phyloP scores from a whole-genome alignment of 257 asterid genomes.

The Penstemon davidsonii region DNA sequence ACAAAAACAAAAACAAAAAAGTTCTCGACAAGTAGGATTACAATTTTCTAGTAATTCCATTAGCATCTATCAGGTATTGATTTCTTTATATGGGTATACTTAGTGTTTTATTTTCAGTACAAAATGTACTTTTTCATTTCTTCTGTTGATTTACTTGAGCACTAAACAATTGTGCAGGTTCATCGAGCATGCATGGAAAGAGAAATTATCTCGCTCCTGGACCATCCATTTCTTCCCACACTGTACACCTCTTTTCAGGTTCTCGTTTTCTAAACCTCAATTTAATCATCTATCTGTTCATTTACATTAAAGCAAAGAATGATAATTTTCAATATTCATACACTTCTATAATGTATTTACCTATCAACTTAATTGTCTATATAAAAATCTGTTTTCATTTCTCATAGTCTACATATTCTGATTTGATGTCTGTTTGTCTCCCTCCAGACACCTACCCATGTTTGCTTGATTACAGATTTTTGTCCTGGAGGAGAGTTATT shows the following conservation, averaged over 20 bases:
- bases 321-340: neutral
- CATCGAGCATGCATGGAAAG: slow-evolving; percentile 96
- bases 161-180: slow-evolving; percentile 57
- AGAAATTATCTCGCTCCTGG: slow-evolving; percentile 84
- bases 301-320: neutral
- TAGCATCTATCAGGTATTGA: neutral
- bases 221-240: slow-evolving; percentile 98
- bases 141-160: slow-evolving; percentile 13
- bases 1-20: neutral
- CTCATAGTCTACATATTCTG: slow-evolving; percentile 26
- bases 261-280: slow-evolving; percentile 28
- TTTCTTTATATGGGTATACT: slow-evolving; percentile 10
- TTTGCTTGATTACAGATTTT: slow-evolving; percentile 96
- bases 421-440: slow-evolving; percentile 33
- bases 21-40: slow-evolving; percentile 9
- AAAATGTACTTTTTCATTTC: neutral
- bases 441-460: slow-evolving; percentile 94
- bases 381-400: neutral
- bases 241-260: slow-evolving; percentile 94
- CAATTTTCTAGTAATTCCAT: neutral
- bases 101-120: neutral
- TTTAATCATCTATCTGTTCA: slow-evolving; percentile 7
- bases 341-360: too few relatives aligned
- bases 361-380: too few relatives aligned
- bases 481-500: slow-evolving; percentile 96